These are phyloP conservation scores for Komagataella ulmi DNA, from an alignment of 805 yeast species.

Conservation along the genomic window DNA sequence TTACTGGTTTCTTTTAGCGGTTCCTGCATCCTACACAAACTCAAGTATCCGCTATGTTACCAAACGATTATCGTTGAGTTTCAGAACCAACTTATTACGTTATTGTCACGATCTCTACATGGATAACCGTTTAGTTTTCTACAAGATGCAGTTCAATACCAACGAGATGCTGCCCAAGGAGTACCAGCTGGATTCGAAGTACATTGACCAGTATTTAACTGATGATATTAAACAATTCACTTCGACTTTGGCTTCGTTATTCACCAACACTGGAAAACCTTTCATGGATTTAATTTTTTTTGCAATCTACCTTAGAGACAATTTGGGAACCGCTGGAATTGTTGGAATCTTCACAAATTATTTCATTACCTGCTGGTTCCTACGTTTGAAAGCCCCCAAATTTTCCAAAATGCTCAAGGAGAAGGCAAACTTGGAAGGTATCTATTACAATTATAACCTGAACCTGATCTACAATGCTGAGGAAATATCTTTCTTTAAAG, in stretches of 20 bases:
- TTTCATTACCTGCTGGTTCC: constrained; percentile 60
- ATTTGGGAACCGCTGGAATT: constrained; percentile 79
- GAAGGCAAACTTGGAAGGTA: constrained; percentile 75
- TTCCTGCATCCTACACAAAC: constrained; percentile 88
- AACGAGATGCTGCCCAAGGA: constrained; percentile 17
- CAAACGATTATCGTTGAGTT: constrained; percentile 63
- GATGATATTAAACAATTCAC: constrained; percentile 75
- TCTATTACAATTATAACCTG: constrained; percentile 75
- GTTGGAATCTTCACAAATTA: constrained; percentile 73
- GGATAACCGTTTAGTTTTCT: constrained; percentile 70
- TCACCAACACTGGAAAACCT: constrained; percentile 87
- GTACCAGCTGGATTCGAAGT: constrained; percentile 30
- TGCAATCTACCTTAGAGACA: constrained; percentile 70
- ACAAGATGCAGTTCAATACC: constrained; percentile 58
- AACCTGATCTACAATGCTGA: constrained; percentile 82
- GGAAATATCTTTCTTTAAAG: constrained; percentile 90
- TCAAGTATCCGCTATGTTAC: constrained; percentile 78
- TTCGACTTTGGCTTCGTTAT: constrained; percentile 68
- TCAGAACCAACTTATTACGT: constrained; percentile 72
- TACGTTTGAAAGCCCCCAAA: constrained; percentile 69
- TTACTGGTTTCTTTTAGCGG: constrained; percentile 82
- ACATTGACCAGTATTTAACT: constrained; percentile 79
- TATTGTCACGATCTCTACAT: constrained; percentile 85
- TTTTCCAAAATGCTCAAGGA: constrained; percentile 66
- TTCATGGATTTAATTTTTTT: constrained; percentile 76